Conservation (phyloP, 73 alveolate species). For the Halteria grandinella region DNA sequence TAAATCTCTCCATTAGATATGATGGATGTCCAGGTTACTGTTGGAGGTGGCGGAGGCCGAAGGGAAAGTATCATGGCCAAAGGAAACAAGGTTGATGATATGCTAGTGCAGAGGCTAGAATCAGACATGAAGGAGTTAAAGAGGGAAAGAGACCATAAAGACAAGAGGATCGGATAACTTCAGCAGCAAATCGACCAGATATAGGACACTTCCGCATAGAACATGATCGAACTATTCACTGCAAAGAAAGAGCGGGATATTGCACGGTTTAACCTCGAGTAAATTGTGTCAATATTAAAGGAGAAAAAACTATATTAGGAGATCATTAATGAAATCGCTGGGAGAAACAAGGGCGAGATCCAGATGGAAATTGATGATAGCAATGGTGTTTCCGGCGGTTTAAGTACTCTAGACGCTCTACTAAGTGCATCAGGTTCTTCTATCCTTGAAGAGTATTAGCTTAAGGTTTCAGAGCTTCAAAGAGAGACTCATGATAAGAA, state of each 20-base stretch:
- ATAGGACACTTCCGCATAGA: not conserved
- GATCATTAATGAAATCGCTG: slow-evolving; percentile 22
- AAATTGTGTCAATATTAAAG: not conserved
- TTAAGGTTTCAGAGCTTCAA: slow-evolving; percentile 53
- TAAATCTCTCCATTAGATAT: not conserved
- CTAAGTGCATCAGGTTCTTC: slow-evolving; percentile 40
- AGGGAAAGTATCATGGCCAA: slow-evolving; percentile 5
- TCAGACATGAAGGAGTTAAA: not conserved
- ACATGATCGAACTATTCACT: slow-evolving; percentile 9
- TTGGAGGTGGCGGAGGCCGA: slow-evolving; percentile 1
- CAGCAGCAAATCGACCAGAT: not conserved
- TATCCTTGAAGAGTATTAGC: slow-evolving; percentile 61
- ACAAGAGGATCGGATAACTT: slow-evolving; percentile 12
- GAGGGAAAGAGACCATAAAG: not conserved
- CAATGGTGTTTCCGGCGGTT: no score
- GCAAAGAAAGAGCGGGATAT: slow-evolving; percentile 44
- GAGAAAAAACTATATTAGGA: slow-evolving; percentile 21
- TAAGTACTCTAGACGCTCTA: not conserved
- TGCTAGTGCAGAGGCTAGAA: slow-evolving; percentile 21
- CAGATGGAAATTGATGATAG: slow-evolving; percentile 22
- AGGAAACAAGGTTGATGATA: no score
- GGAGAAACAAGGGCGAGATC: not conserved
- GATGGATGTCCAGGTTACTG: no score
- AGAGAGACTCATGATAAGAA: slow-evolving; percentile 38
- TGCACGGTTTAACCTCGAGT: slow-evolving; percentile 19